Conservation (phyloP, 1,139 yeast species). For the Taphrina communis region DNA sequence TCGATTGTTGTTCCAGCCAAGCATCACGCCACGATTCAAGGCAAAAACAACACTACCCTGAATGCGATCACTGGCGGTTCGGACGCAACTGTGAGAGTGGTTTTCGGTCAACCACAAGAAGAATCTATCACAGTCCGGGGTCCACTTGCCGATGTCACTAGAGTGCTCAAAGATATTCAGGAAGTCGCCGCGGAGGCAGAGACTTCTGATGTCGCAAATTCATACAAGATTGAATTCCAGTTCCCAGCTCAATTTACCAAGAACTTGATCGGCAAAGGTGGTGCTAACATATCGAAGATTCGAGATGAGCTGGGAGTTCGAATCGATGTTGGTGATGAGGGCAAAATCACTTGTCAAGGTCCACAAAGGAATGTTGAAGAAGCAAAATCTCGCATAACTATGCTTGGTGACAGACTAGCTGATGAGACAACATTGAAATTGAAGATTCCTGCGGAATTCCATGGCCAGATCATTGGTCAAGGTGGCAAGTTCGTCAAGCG, state of each 20-base stretch:
- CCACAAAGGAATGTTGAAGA: constrained; percentile 78
- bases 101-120: constrained; percentile 53
- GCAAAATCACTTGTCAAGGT: constrained; percentile 72
- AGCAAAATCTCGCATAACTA: constrained; percentile 65
- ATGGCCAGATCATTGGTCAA: constrained; percentile 82
- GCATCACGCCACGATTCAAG: constrained; percentile 65
- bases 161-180: constrained; percentile 61
- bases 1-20: constrained; percentile 60
- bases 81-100: constrained; percentile 49
- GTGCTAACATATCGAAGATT: constrained; percentile 70
- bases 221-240: constrained; percentile 60
- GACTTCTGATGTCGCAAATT: constrained; percentile 65
- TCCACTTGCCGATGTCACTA: constrained; percentile 61
- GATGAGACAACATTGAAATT: constrained; percentile 75
- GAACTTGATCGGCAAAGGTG: constrained; percentile 88
- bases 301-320: constrained; percentile 80
- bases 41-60: constrained; percentile 61
- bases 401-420: constrained; percentile 75
- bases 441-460: constrained; percentile 76
- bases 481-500: constrained; percentile 82
- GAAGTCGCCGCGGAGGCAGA: constrained; percentile 67
- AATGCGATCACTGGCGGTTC: constrained; percentile 56
- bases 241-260: constrained; percentile 74
- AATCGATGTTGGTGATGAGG: constrained; percentile 68
- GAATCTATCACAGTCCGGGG: constrained; percentile 68